Percentiles rank a stretch among this genome's conserved stretches.
Conservation (phyloP, 352 stramenopile species). For the Phytophthora multivora region DNA sequence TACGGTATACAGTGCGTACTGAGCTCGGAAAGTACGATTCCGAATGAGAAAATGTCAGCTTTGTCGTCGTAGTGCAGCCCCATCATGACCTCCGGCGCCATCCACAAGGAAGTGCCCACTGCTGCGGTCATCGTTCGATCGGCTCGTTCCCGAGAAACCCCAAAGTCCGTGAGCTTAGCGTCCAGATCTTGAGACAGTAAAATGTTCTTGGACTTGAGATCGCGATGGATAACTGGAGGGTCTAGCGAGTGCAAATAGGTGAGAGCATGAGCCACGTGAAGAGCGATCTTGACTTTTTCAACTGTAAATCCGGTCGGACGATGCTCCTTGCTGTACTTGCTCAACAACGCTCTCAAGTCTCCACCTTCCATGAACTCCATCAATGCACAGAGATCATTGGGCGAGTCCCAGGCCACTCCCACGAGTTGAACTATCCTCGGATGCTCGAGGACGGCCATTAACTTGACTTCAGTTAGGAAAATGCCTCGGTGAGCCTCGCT, state of each 20-base stretch:
- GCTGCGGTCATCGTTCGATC: constrained; percentile 36
- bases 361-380: constrained; percentile 39
- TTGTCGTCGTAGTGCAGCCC: constrained; percentile 30
- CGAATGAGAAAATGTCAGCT: constrained; percentile 34
- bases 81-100: constrained; percentile 44
- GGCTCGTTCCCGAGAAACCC: constrained; percentile 31
- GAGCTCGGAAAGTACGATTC: constrained; percentile 30
- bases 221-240: constrained; percentile 27
- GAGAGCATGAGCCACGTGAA: constrained; percentile 34
- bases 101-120: constrained; percentile 38
- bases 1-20: constrained; percentile 36
- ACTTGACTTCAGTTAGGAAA: constrained; percentile 23
- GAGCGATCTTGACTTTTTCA: constrained; percentile 41
- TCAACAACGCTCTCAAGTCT: constrained; percentile 31
- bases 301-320: constrained; percentile 21
- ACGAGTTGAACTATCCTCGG: neutral
- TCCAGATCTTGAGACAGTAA: constrained; percentile 24
- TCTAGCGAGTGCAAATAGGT: constrained; percentile 40
- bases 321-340: neutral
- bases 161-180: constrained; percentile 52
- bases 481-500: constrained; percentile 11
- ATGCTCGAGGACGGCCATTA: constrained; percentile 7
- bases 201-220: constrained; percentile 34
- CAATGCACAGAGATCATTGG: constrained; percentile 13
- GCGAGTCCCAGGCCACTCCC: neutral